phyloP scores from a whole-genome alignment of 1,284 basidiomycete genomes.

The Fomitopsis schrenkii region DNA sequence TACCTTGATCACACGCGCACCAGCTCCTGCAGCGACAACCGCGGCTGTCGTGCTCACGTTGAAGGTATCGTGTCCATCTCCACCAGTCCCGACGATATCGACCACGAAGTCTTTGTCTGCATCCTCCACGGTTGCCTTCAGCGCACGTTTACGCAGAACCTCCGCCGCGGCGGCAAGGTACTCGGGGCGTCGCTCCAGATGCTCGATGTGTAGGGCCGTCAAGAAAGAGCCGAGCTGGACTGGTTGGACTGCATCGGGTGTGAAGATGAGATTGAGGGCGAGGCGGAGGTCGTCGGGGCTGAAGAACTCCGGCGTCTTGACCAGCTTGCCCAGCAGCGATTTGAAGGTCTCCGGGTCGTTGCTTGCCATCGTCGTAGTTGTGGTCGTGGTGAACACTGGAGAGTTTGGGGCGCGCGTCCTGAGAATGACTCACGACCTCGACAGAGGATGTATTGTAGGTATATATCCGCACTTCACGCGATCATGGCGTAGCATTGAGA shows the following conservation, averaged over 20 bases:
- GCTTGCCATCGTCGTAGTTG: constrained; percentile 11
- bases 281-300: constrained; percentile 63
- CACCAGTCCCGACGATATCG: constrained; percentile 83
- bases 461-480: not conserved
- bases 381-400: not conserved
- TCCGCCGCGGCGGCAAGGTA: constrained; percentile 75
- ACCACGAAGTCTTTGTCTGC: constrained; percentile 63
- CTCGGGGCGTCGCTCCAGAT: constrained; percentile 71
- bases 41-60: constrained; percentile 97
- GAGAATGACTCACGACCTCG: not conserved
- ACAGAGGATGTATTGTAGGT: not conserved
- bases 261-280: constrained; percentile 75
- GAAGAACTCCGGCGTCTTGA: constrained; percentile 76
- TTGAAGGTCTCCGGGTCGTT: constrained; percentile 66
- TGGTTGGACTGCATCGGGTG: constrained; percentile 55
- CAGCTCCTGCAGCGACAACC: constrained; percentile 92
- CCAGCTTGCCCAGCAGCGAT: constrained; percentile 68
- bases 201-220: constrained; percentile 75
- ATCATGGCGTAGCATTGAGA: not conserved
- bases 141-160: constrained; percentile 64
- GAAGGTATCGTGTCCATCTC: constrained; percentile 96
- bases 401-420: not conserved
- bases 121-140: constrained; percentile 57
- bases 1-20: constrained; percentile 91
- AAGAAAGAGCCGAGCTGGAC: constrained; percentile 83